A percentile compares a stretch with the other conserved stretches of the same genome.
phyloP scores from a whole-genome alignment of 108 stramenopile genomes.

The Bacterosira constricta region DNA sequence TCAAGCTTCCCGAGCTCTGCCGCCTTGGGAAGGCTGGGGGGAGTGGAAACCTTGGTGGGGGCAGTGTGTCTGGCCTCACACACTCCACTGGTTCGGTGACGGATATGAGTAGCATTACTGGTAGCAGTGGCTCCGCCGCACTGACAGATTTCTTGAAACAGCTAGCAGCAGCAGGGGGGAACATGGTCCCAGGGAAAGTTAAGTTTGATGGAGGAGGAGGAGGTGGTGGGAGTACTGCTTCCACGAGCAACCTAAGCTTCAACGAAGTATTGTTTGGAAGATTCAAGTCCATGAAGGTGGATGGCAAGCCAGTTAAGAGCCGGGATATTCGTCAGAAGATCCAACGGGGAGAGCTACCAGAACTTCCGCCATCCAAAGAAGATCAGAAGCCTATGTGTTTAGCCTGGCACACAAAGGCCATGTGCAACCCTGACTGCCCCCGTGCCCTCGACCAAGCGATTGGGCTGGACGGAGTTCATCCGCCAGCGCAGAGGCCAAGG shows the following conservation, averaged over 20 bases:
- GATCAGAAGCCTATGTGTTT: constrained; percentile 1
- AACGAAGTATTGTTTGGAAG: background rate
- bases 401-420: background rate
- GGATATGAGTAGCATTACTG: background rate
- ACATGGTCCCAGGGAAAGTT: no score
- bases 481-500: background rate
- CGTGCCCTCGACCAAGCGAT: background rate
- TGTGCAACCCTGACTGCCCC: constrained; percentile 7
- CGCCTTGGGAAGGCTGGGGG: no score
- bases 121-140: background rate
- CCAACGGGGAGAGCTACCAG: background rate
- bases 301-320: background rate
- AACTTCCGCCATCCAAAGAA: background rate
- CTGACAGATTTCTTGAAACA: background rate
- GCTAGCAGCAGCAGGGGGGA: no score
- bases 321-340: background rate
- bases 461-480: background rate
- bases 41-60: no score
- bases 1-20: no score
- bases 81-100: background rate
- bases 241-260: background rate
- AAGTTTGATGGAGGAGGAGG: no score
- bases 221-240: background rate
- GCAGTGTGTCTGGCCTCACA: background rate
- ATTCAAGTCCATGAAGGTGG: background rate